Base-by-base conservation (phyloP, 179 eudicot genomes). In the Amaranthus tricolor region DNA sequence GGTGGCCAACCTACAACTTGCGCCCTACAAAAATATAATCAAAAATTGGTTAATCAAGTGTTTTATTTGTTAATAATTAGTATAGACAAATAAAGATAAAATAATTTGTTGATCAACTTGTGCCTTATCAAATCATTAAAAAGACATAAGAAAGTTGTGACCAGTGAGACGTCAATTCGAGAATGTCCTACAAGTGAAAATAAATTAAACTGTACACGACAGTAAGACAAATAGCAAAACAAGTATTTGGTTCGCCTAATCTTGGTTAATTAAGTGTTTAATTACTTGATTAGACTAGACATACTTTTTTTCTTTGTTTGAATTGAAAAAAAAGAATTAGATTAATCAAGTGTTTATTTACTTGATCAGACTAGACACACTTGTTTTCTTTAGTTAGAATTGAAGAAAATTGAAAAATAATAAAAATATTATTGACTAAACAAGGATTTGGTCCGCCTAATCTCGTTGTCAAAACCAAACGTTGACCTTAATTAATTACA, bases 1-100 rank as follows among this genome's bases (percentile, higher is more conserved):
- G 96, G 96, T 78, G 96, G 96, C 96, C 96, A 91, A 19, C 96
- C 96, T 75, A 91, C 96, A 50, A 89, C 93, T 74, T 89, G 96
- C 65, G 93, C 90, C 86, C 96, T 91, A 31, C 40, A 31, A 31
- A 80, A 44, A 70, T 73, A 52, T 45, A 6, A 17, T 40, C 6
- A 45, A 17, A 24, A 21, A 13, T 6, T 15, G 16, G 44, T 19
- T 74, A 74, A 52, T 74, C 8, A 52, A 14, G 9, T 52, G 43
- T 9, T 68, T 14, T 21, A 20, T 52, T 63, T 15, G 49, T 63
- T 43, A 19, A 31, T 2, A 31, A 63, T 43, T 63, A 63, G 67
- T 14, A 48, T 63, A 14, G 20, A 63, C 19, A 7, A 31, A 31
- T 31, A 31, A 31, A 31, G 3, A 2, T 4, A 31, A 31, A 31